Percentiles rank a stretch among this genome's conserved stretches.
Evolutionary conservation across 257 asterid genomes (phyloP).

Genomic region (Capsicum pubescens): DNA sequence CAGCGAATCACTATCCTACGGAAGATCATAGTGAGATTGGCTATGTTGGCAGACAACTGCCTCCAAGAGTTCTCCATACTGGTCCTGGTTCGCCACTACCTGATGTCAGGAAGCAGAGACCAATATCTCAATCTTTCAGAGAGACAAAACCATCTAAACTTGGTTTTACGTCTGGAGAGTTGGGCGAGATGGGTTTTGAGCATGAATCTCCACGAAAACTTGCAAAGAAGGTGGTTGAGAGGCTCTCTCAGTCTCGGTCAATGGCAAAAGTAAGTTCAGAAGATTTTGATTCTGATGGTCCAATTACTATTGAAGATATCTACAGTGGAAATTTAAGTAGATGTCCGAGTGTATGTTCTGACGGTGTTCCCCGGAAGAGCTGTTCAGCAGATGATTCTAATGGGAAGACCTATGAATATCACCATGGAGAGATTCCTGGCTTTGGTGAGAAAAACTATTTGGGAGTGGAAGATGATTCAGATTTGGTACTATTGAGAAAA

Average conservation of each 20-base stretch:
- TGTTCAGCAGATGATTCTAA: conserved; percentile 45
- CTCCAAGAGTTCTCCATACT: conserved; percentile 58
- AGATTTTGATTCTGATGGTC: conserved; percentile 62
- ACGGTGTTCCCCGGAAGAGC: conserved; percentile 47
- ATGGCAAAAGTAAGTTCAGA: conserved; percentile 56
- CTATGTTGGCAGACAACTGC: conserved; percentile 51
- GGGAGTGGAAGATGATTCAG: conserved; percentile 47
- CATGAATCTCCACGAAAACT: conserved; percentile 80
- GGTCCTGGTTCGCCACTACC: conserved; percentile 50
- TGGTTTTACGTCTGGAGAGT: conserved; percentile 55
- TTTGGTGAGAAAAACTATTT: conserved; percentile 48
- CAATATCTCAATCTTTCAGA: conserved; percentile 81
- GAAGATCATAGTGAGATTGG: conserved; percentile 54
- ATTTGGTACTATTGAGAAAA: conserved; percentile 53
- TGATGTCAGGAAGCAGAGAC: conserved; percentile 68
- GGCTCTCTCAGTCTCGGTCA: conserved; percentile 79
- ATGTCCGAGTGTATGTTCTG: conserved; percentile 57
- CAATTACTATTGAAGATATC: conserved; percentile 90
- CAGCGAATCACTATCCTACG: conserved; percentile 41
- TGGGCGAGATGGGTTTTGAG: conserved; percentile 55
- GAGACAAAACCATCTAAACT: conserved; percentile 55
- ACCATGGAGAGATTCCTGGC: conserved; percentile 47
- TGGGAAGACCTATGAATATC: conserved; percentile 53
- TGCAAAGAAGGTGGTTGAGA: conserved; percentile 90
- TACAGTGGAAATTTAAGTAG: conserved; percentile 56